Percentiles rank a stretch among this genome's conserved stretches.
Conservation (phyloP, 106 monocot species). For the Agapanthus africanus region DNA sequence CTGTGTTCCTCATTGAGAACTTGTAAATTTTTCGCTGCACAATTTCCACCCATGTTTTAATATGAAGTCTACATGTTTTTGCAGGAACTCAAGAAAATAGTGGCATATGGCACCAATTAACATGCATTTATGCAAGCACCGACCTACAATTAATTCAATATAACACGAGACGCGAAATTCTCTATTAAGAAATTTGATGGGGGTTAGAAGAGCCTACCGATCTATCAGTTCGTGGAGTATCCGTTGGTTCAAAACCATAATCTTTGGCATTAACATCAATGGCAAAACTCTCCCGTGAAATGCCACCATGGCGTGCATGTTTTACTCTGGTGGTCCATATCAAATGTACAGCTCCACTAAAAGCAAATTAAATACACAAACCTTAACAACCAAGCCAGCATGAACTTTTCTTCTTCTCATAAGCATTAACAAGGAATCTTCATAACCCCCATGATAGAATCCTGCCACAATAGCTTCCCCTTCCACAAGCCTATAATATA, state of each 20-base stretch:
- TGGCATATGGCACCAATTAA: background rate
- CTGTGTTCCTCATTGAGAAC: too few relatives aligned
- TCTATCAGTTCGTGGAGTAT: conserved; percentile 98
- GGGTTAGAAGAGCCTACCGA: conserved; percentile 41
- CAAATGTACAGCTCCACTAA: background rate
- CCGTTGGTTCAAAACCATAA: conserved; percentile 80
- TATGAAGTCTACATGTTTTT: background rate
- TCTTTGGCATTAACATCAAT: conserved; percentile 60
- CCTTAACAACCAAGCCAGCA: conserved; percentile 95
- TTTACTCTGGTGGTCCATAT: background rate
- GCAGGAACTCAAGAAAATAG: background rate
- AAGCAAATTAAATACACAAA: conserved; percentile 19
- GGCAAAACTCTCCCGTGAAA: conserved; percentile 66
- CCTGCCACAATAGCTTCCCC: conserved; percentile 87
- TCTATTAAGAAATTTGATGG: background rate
- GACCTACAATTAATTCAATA: background rate
- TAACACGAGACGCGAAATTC: background rate
- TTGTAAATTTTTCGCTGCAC: too few relatives aligned
- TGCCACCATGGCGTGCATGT: conserved; percentile 32
- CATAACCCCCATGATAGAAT: conserved; percentile 92
- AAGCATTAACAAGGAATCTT: conserved; percentile 88
- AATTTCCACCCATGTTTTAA: too few relatives aligned
- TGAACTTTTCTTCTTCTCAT: conserved; percentile 95
- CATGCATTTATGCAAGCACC: background rate
- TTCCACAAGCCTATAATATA: conserved; percentile 52